A percentile compares a stretch with the other conserved stretches of the same genome.
phyloP scores from a whole-genome alignment of 345 rosid species.

The Pelargonium nanum region DNA sequence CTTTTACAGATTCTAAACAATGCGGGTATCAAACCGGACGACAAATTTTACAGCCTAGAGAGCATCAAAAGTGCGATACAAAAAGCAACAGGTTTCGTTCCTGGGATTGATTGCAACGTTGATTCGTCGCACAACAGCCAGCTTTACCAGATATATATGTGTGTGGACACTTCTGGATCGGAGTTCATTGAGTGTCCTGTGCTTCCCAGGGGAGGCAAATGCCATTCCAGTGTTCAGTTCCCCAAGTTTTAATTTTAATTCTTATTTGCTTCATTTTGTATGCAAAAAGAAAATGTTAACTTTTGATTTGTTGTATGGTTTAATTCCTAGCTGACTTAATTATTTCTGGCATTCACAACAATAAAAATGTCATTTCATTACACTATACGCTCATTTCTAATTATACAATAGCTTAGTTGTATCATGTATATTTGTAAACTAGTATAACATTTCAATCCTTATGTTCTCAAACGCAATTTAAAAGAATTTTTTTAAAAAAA shows the following conservation, averaged over 20 bases:
- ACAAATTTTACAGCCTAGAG: constrained; percentile 32
- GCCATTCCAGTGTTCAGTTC: constrained; percentile 45
- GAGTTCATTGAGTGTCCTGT: constrained; percentile 57
- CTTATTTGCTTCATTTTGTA: too few species aligned
- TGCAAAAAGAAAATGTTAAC: too few species aligned
- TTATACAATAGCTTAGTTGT: too few species aligned
- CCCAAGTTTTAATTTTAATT: constrained; percentile 36
- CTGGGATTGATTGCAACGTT: constrained; percentile 54
- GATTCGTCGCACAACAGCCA: constrained; percentile 40
- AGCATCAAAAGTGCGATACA: constrained; percentile 37
- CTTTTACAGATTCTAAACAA: constrained; percentile 43
- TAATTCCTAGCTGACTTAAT: too few species aligned
- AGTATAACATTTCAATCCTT: too few species aligned
- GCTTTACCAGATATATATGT: constrained; percentile 44
- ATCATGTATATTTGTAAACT: too few species aligned
- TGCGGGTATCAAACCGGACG: constrained; percentile 56
- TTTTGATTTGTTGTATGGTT: too few species aligned
- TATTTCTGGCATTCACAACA: too few species aligned
- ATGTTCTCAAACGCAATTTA: too few species aligned
- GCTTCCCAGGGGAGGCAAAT: constrained; percentile 24
- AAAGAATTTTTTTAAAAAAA: too few species aligned
- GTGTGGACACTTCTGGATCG: constrained; percentile 61
- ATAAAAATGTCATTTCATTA: too few species aligned
- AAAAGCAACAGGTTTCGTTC: constrained; percentile 33
- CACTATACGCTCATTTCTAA: too few species aligned